Conservation (phyloP, 2,329 filamentous ascomycete genomes). For the Cordyceps tenuipes region DNA sequence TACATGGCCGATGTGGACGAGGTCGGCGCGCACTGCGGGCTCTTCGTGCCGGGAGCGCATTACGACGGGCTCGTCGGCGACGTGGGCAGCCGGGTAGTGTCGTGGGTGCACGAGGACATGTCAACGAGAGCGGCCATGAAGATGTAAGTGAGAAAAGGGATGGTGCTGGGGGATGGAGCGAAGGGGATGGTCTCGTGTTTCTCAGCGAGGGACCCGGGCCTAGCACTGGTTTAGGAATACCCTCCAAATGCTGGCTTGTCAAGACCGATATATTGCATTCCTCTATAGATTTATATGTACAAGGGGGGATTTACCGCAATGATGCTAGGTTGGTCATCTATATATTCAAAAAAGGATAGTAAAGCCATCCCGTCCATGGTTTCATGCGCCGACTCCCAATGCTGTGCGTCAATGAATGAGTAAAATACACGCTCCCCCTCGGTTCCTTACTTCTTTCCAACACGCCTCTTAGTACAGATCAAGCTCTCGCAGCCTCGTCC, state of each 20-base stretch:
- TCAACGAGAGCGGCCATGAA: conserved; percentile 31
- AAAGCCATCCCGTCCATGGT: neutral
- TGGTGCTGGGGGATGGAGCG: too few relatives aligned
- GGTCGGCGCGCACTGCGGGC: conserved; percentile 72
- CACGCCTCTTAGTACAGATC: conserved; percentile 25
- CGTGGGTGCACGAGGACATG: conserved; percentile 60
- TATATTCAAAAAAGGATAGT: neutral
- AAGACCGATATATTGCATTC: too few relatives aligned
- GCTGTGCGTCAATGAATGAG: neutral
- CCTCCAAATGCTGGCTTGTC: too few relatives aligned
- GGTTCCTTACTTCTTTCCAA: neutral
- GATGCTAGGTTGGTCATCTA: neutral
- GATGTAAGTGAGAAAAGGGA: neutral
- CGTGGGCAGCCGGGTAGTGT: conserved; percentile 56
- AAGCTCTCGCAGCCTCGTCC: conserved; percentile 24
- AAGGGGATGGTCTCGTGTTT: too few relatives aligned
- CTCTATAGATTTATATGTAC: neutral
- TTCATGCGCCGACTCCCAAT: conserved; percentile 6
- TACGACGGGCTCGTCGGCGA: conserved; percentile 74
- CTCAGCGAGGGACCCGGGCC: too few relatives aligned
- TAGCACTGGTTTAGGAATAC: too few relatives aligned
- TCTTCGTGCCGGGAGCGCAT: conserved; percentile 67
- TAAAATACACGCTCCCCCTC: neutral
- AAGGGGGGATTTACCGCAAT: neutral
- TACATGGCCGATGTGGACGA: conserved; percentile 80